phyloP scores from a whole-genome alignment of 306 rosid species.

The Cucumis melo region DNA sequence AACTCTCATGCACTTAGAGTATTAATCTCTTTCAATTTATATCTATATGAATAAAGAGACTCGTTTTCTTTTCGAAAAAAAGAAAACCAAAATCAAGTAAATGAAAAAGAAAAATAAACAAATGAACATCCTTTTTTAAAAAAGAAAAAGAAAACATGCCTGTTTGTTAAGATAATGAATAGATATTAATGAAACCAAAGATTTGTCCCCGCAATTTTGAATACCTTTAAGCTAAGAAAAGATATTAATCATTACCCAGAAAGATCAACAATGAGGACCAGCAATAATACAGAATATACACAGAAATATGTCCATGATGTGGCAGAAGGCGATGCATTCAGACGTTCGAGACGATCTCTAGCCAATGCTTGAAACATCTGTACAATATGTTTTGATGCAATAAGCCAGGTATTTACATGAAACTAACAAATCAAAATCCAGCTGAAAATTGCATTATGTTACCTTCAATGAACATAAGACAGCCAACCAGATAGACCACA shows the following conservation, averaged over 20 bases:
- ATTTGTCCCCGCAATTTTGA: background rate
- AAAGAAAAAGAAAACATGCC: too few relatives aligned
- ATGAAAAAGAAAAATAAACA: too few relatives aligned
- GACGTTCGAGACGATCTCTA: slow-evolving; percentile 80
- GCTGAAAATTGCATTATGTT: slow-evolving; percentile 8
- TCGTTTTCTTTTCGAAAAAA: too few relatives aligned
- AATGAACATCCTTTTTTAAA: too few relatives aligned
- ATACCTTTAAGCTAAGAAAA: background rate
- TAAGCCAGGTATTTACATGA: slow-evolving; percentile 1
- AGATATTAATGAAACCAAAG: background rate
- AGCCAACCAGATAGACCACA: slow-evolving; percentile 87
- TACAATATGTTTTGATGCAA: slow-evolving; percentile 11
- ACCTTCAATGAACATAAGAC: slow-evolving; percentile 91
- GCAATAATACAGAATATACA: slow-evolving; percentile 72
- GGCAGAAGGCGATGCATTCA: slow-evolving; percentile 97
- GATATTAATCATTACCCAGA: slow-evolving; percentile 46
- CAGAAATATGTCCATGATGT: slow-evolving; percentile 83
- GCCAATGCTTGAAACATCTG: slow-evolving; percentile 99
- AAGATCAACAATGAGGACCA: slow-evolving; percentile 63
- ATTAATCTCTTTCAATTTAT: too few relatives aligned
- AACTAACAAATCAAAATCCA: background rate
- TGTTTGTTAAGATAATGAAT: too few relatives aligned
- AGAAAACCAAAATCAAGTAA: too few relatives aligned
- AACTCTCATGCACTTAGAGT: too few relatives aligned
- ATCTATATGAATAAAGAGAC: too few relatives aligned